These are phyloP conservation scores for Rutstroemia sp. DNA, from an alignment of 2,329 filamentous ascomycete species.

Conservation along the genomic window DNA sequence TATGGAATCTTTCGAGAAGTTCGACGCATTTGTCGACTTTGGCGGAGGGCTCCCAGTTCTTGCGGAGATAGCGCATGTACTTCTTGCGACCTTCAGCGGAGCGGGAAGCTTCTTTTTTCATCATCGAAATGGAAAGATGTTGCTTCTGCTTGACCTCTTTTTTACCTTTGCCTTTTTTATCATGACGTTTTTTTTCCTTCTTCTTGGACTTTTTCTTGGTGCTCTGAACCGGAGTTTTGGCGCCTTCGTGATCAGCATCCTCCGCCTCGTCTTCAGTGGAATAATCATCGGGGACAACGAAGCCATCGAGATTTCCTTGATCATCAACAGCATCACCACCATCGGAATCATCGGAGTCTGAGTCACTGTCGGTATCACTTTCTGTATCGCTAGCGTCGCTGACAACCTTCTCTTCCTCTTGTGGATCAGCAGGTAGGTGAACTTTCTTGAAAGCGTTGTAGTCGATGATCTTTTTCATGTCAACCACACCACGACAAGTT, in stretches of 20 bases:
- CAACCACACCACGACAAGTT: constrained; percentile 61
- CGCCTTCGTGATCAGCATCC: constrained; percentile 29
- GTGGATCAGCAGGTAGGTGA: constrained; percentile 48
- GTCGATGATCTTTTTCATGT: constrained; percentile 64
- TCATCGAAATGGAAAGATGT: constrained; percentile 47
- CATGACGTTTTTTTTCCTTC: constrained; percentile 28
- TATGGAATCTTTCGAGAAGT: constrained; percentile 40
- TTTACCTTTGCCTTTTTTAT: constrained; percentile 33
- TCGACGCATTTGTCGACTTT: constrained; percentile 66
- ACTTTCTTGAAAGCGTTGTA: constrained; percentile 66
- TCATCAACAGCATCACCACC: constrained; percentile 29
- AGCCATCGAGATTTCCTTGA: constrained; percentile 41
- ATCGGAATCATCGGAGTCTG: constrained; percentile 34
- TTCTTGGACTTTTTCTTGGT: constrained; percentile 24
- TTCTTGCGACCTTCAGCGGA: constrained; percentile 58
- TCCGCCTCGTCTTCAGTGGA: constrained; percentile 17
- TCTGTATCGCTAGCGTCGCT: constrained; percentile 24
- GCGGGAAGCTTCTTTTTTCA: constrained; percentile 59
- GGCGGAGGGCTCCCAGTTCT: constrained; percentile 67
- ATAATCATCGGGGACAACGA: constrained; percentile 46
- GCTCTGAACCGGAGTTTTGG: constrained; percentile 16
- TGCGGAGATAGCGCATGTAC: constrained; percentile 65
- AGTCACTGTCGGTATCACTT: constrained; percentile 21
- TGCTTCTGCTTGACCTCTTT: constrained; percentile 26
- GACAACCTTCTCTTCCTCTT: constrained; percentile 14